A percentile compares a stretch with the other conserved stretches of the same genome.
Evolutionary conservation across 2,329 filamentous ascomycete species (phyloP).

Genomic region (Trichoderma pleuroti): DNA sequence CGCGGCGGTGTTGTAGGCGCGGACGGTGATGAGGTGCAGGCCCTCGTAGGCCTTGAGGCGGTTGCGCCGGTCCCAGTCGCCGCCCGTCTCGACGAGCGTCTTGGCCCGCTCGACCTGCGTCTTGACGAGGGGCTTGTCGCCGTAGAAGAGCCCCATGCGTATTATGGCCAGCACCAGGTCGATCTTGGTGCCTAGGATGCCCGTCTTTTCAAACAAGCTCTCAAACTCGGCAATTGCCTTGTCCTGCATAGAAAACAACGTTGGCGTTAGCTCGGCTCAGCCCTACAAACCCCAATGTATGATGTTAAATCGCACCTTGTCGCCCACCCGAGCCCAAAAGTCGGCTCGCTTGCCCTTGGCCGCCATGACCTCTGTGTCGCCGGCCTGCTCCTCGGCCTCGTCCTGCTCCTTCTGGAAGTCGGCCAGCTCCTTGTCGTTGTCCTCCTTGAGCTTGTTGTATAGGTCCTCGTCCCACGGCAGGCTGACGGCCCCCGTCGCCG

Average conservation of each 20-base stretch:
- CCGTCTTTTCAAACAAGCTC: conserved; percentile 93
- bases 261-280: not conserved
- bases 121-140: conserved; percentile 87
- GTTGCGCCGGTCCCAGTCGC: conserved; percentile 98
- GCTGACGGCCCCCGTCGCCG: conserved; percentile 59
- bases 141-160: conserved; percentile 92
- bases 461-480: conserved; percentile 88
- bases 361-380: conserved; percentile 90
- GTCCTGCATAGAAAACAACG: conserved; percentile 55
- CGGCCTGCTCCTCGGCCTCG: conserved; percentile 91
- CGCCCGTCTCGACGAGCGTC: conserved; percentile 86
- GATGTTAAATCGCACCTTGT: conserved; percentile 65
- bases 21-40: conserved; percentile 85
- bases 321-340: conserved; percentile 91
- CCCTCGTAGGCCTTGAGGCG: conserved; percentile 98
- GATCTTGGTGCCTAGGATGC: conserved; percentile 93
- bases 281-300: not conserved
- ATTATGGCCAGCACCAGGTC: conserved; percentile 96
- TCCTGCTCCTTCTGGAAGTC: conserved; percentile 82
- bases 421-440: conserved; percentile 75
- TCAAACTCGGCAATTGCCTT: conserved; percentile 92
- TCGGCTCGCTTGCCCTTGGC: conserved; percentile 93
- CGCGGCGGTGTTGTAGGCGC: conserved; percentile 84
- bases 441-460: conserved; percentile 71
- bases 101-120: conserved; percentile 90